These are phyloP conservation scores for Sporothrix globosa DNA, from an alignment of 2,329 filamentous ascomycete genomes.

Conservation along the genomic window DNA sequence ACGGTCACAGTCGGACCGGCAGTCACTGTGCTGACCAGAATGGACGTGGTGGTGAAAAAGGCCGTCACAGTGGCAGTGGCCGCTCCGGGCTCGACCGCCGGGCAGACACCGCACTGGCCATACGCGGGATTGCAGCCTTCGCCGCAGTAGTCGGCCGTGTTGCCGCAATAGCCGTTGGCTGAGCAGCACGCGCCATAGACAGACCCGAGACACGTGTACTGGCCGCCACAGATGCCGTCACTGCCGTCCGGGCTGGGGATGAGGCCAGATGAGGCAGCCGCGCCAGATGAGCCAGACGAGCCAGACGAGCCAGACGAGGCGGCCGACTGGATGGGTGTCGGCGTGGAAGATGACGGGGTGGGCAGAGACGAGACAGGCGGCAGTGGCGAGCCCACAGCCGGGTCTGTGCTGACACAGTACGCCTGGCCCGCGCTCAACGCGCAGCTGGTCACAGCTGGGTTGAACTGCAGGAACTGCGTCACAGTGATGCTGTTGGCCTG, in stretches of 20 bases:
- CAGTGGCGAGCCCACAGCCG: neutral
- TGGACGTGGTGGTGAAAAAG: neutral
- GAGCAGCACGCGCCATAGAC: slow-evolving; percentile 36
- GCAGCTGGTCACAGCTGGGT: slow-evolving; percentile 33
- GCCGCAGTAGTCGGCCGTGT: slow-evolving; percentile 33
- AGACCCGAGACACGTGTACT: slow-evolving; percentile 32
- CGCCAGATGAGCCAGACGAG: slow-evolving; percentile 73
- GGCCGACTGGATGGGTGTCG: neutral
- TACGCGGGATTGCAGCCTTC: slow-evolving; percentile 34
- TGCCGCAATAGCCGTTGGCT: slow-evolving; percentile 34
- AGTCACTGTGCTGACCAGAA: neutral
- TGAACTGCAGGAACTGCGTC: slow-evolving; percentile 33
- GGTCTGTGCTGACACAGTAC: slow-evolving; percentile 30
- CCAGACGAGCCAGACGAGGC: slow-evolving; percentile 43
- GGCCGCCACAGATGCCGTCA: slow-evolving; percentile 35
- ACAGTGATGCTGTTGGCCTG: slow-evolving; percentile 37
- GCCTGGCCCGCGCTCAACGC: slow-evolving; percentile 24
- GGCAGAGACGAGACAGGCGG: neutral
- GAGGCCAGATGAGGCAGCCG: slow-evolving; percentile 9
- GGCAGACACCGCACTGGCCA: slow-evolving; percentile 31
- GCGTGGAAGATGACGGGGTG: neutral
- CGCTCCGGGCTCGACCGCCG: neutral
- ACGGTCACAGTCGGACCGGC: neutral
- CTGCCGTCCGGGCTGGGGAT: slow-evolving; percentile 31
- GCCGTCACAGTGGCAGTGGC: slow-evolving; percentile 25